Evolutionary conservation across 495 filamentous ascomycete genomes (phyloP), one percentile per base, ranked within the genome.

Genomic region (Hypoxylon perforatum): DNA sequence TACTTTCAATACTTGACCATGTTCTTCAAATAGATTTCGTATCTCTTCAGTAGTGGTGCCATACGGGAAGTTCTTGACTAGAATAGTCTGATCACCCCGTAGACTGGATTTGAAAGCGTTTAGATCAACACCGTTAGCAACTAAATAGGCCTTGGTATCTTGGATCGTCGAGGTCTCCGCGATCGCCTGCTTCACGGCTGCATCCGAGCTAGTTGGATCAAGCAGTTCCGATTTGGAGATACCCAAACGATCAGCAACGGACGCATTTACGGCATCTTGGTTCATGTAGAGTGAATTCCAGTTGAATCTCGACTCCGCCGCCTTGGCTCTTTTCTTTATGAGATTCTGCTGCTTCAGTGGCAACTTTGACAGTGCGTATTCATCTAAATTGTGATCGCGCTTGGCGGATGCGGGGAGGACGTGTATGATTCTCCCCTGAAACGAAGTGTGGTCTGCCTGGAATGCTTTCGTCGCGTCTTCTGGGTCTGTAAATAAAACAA

Each of bases 241-340:
- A 14, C 93, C 93, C 5, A 98, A 80, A 55, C 94, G 89, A 71
- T 92, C 86, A 38, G 96, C 91, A 44, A 97, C 86, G 12, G 93
- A 94, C 41, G 91, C 90, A 77, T 97, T 93, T 38, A 98, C 94
- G 41, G 95, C 92, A 82, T 99, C 94, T 79, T 96, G 92, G 77
- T 90, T 97, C 93, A 99, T 95, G 76, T 95, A 98, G 44, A 99
- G 81, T 14, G 93, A 93, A 80, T 98, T 99, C 96, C 95, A 99
- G 74, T 91, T 97, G 77, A 97, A 97, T 9, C 86, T 86, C 7
- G 84, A 88, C 6, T 88, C 88, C 12, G 91, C 84, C 22, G 93
- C 90, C 55, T 91, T 87, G 38, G 87, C 81, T 75, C 91, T 96
- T 61, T 89, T 89, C 78, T 91, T 93, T 44, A 98, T 88, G 64